Base-by-base conservation (phyloP, 345 rosid species). In the Euphorbia peplus region DNA sequence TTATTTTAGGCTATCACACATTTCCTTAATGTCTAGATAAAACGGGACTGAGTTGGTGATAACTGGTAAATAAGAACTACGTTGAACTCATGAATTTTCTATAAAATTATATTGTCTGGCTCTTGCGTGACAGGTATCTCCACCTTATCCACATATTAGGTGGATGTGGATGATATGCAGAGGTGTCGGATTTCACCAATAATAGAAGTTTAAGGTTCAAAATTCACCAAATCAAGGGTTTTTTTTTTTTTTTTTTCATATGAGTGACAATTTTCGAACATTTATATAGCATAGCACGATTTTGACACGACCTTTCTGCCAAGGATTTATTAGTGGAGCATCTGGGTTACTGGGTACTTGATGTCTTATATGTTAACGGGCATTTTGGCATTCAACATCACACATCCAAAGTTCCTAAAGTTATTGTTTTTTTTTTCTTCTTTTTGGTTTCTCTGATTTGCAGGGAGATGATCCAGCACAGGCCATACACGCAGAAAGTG, bases 401-500 rank as follows among this genome's bases (percentile, higher is more conserved):
- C 2, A 21, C 10, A 52, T 52, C 2, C 13, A 11, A 21, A 19
- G 11, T 52, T 22, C 56, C 56, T 52, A 19, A 16, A 29, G 1
- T 0, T 15, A 10, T 11, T 42, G 47, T 6, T 44, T 4, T 42
- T 18, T 25, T 24, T 51, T 8, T 30, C 22, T 3, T 48, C 13
- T 4, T 18, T 50, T 4, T 50, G 25, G 53, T 35, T 26, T 41
- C 13, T 21, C 41, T 28, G 51, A 28, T 47, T 14, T 58, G 46
- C 67, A 75, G 79, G 41, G 79, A 75, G 74, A 75, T 75, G 79
- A 75, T 75, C 26, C 79, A 75, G 62, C 79, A 75, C 25, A 65
- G 79, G 56, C 79, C 75, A 1, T 75, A 75, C 35, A 75, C 79
- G 4, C 79, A 75, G 19, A 75, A 75, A 46, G 79, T 75, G 48